A percentile compares a stretch with the other conserved stretches of the same genome.
These are phyloP conservation scores for Aspergillus awamori DNA, from an alignment of 2,329 filamentous ascomycete species.

Conservation along the genomic window DNA sequence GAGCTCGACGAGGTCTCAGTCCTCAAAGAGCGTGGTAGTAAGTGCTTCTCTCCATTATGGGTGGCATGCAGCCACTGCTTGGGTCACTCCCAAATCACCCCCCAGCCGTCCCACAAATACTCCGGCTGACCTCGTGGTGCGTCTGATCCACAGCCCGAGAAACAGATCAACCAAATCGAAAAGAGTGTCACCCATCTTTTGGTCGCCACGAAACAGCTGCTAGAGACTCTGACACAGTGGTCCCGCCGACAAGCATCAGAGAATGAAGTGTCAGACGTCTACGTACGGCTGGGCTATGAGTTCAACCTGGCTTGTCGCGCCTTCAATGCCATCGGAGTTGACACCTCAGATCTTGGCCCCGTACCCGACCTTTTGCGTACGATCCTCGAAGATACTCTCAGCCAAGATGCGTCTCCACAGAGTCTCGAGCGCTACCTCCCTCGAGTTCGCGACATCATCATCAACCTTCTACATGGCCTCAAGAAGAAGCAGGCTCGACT, in stretches of 20 bases:
- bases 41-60: slow-evolving; percentile 40
- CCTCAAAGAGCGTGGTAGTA: slow-evolving; percentile 61
- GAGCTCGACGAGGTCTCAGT: slow-evolving; percentile 64
- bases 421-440: slow-evolving; percentile 93
- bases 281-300: slow-evolving; percentile 95
- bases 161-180: slow-evolving; percentile 93
- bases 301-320: slow-evolving; percentile 99
- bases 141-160: slow-evolving; percentile 57
- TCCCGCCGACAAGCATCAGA: slow-evolving; percentile 90
- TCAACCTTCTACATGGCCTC: slow-evolving; percentile 90
- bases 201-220: slow-evolving; percentile 94
- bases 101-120: slow-evolving; percentile 8
- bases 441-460: slow-evolving; percentile 96
- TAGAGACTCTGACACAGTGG: slow-evolving; percentile 97
- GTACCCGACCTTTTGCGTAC: slow-evolving; percentile 87
- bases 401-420: slow-evolving; percentile 91
- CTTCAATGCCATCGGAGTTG: slow-evolving; percentile 95
- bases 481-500: slow-evolving; percentile 97
- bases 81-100: not conserved
- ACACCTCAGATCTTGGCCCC: slow-evolving; percentile 90
- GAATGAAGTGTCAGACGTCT: slow-evolving; percentile 95
- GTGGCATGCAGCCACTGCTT: not conserved
- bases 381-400: slow-evolving; percentile 93
- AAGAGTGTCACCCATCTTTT: slow-evolving; percentile 98
- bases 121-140: slow-evolving; percentile 17